Percentiles rank a stretch among this genome's conserved stretches.
phyloP scores from a whole-genome alignment of 2,329 filamentous ascomycete species.

The Cladosporium colombiae region DNA sequence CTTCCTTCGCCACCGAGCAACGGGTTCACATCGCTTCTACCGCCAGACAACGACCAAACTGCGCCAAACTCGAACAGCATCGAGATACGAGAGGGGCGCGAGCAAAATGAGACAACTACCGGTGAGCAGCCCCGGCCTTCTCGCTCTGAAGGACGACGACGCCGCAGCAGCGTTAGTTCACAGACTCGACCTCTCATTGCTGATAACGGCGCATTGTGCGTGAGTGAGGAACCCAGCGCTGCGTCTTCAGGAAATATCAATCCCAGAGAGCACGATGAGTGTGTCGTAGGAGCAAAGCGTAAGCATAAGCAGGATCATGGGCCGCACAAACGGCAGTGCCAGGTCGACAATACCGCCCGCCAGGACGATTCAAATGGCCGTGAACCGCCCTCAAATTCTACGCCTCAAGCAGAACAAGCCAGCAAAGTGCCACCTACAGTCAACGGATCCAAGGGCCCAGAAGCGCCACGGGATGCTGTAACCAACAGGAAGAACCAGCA shows the following conservation, averaged over 20 bases:
- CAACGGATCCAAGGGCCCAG: neutral
- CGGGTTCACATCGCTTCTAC: neutral
- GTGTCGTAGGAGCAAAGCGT: neutral
- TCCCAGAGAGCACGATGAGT: too few species aligned
- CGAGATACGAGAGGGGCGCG: neutral
- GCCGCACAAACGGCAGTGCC: neutral
- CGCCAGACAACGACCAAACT: neutral
- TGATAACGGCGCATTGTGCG: neutral
- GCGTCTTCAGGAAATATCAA: too few species aligned
- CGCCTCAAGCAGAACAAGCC: too few species aligned
- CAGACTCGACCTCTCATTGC: neutral
- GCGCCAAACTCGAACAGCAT: neutral
- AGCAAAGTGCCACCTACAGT: too few species aligned
- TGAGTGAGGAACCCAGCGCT: neutral
- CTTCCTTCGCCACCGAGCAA: neutral
- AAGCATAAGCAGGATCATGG: neutral
- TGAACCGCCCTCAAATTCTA: too few species aligned
- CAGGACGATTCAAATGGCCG: neutral
- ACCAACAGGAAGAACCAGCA: neutral
- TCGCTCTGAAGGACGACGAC: neutral
- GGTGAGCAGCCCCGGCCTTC: neutral
- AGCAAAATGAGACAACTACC: neutral
- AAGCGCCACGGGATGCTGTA: neutral
- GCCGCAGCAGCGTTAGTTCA: neutral
- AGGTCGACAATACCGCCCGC: neutral